A percentile compares a stretch with the other conserved stretches of the same genome.
These are phyloP conservation scores for Penicillium pancosmium DNA, from an alignment of 495 filamentous ascomycete genomes.

Conservation along the genomic window DNA sequence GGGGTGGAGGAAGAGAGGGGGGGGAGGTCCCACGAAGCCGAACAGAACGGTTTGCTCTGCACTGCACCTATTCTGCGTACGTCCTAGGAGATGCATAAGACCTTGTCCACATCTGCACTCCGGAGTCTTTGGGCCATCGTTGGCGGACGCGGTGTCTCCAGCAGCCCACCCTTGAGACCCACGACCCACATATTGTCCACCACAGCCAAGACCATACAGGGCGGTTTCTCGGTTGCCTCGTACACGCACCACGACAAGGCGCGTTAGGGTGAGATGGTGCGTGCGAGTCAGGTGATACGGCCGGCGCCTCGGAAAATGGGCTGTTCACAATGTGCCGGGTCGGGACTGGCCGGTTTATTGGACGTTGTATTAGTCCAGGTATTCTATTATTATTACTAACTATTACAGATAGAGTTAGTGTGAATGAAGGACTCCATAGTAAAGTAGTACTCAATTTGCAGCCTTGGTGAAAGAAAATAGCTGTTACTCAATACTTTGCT, in stretches of 20 bases:
- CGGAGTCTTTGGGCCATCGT: conserved; percentile 14
- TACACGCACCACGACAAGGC: neutral
- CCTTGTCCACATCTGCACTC: conserved; percentile 20
- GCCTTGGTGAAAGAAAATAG: too few relatives aligned
- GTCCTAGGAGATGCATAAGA: conserved; percentile 16
- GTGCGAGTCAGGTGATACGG: neutral
- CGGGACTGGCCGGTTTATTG: too few relatives aligned
- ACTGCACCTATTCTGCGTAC: neutral
- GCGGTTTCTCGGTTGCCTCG: conserved; percentile 16
- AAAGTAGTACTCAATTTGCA: too few relatives aligned
- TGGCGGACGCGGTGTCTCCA: conserved; percentile 14
- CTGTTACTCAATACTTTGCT: too few relatives aligned
- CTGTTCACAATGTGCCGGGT: too few relatives aligned
- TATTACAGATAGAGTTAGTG: too few relatives aligned
- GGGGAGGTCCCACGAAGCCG: conserved; percentile 1
- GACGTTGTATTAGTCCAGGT: too few relatives aligned
- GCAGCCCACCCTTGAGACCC: conserved; percentile 1
- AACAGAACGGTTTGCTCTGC: conserved; percentile 19
- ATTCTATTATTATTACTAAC: too few relatives aligned
- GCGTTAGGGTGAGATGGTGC: neutral
- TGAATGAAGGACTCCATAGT: too few relatives aligned
- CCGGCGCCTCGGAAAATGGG: too few relatives aligned
- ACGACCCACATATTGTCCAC: neutral
- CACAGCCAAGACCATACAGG: conserved; percentile 1
- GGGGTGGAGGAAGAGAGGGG: neutral